Base-by-base conservation (phyloP, 805 yeast species). In the Wickerhamomyces alni region DNA sequence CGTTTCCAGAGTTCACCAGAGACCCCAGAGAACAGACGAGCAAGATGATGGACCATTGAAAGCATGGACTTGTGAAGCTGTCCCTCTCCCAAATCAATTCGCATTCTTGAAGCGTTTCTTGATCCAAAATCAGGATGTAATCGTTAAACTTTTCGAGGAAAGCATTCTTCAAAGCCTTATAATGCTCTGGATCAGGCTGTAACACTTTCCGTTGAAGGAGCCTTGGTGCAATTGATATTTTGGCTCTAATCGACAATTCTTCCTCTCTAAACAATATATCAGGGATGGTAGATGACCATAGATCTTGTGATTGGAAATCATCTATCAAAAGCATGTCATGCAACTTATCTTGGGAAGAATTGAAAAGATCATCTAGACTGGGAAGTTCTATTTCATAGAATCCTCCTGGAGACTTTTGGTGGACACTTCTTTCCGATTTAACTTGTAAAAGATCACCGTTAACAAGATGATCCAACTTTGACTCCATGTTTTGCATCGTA, bases 1-100 rank as follows among this genome's bases (percentile, higher is more conserved):
- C 16, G 5, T 8, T 30, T 4, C 21, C 2, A 4, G 37, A 28
- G 3, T n/a, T 8, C 9, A 6, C 21, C 17, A 34, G 17, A 4
- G 37, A 38, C 3, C 41, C 41, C 19, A 38, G 15, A 3, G 37
- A 32, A 38, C 24, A 33, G 3, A 33, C 30, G 13, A 33, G 31
- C 4, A 26, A 15, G n/a, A 35, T 13, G 5, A 18, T 13, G 7
- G 21, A 8, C 8, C n/a, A 22, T 8, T 27, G 10, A 17, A 24
- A 22, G n/a, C 22, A 11, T 11, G 21, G 5, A 26, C 6, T 17
- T 8, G 7, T 13, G 11, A n/a, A n/a, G 8, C 22, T 29, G 4
- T 24, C 17, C 9, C n/a, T 10, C 15, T 25, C 16, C 5, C 16
- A 13, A 13, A 22, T 16, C 4, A 15, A 4, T 28, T 33, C 34